Evolutionary conservation across 148 eudicot genomes (phyloP), one percentile per base, ranked within the genome.

Genomic region (Agrostemma githago): DNA sequence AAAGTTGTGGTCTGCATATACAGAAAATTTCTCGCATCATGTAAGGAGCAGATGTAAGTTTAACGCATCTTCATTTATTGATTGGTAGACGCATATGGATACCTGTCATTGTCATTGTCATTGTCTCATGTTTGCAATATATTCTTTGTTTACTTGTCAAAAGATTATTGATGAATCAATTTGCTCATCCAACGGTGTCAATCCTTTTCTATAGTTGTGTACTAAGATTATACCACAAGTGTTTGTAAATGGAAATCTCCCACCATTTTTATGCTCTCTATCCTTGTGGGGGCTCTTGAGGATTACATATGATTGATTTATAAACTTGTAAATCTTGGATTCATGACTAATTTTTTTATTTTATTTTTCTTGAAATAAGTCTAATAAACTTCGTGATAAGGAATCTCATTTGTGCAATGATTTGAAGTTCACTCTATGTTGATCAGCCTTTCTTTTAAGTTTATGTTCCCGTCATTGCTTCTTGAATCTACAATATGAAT

Each of bases 1-100:
- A 88, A 88, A 81, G 83, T 84, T 79, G 96, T 90, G 76, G 72
- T 86, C 66, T 84, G 88, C 71, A 72, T 92, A 73, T 92, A 90
- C 82, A 83, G 89, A 84, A 92, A 85, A 85, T 82, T 92, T 82
- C 75, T 90, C 73, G 82, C 89, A 66, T 80, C 96, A 80, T 92
- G 97, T 82, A 92, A 90, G 88, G 90, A 88, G 86, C 96, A 92
- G 82, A 88, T 92, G 97, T 92, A 90, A 90, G 97, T 88, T 79
- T 71, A 62, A 73, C 34, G 8, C 66, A 51, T 81, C 51, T 81
- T 65, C 46, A 60, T 67, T 63, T 53, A 44, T 64, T 71, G 70
- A 14, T 42, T 20, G 68, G 39, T 2, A 19, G 56, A 41, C 68
- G 21, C 26, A 73, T 67, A 67, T 41, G 57, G 39, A 56, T 15